phyloP scores from a whole-genome alignment of 768 basidiomycete genomes.

The Lentinus tigrinus region DNA sequence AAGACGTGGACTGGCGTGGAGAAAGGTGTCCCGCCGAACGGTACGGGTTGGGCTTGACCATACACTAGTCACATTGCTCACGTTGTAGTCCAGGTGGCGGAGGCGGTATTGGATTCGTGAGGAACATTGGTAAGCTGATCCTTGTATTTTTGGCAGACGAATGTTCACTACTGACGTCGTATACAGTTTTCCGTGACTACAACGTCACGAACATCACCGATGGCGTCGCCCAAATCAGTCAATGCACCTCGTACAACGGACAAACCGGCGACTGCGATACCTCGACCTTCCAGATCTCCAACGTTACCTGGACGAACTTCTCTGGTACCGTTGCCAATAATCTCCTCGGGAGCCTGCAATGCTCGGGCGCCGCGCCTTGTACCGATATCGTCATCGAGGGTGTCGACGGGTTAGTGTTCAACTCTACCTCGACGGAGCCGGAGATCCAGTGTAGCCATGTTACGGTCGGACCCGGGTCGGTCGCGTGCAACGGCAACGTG shows the following conservation, averaged over 20 bases:
- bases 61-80: not conserved
- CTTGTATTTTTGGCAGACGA: not conserved
- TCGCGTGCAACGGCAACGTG: not conserved
- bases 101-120: not conserved
- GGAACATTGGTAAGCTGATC: not conserved
- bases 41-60: not conserved
- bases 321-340: not conserved
- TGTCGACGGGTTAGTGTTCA: not conserved
- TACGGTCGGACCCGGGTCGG: not conserved
- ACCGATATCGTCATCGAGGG: not conserved
- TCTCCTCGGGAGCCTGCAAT: not conserved
- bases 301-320: not conserved
- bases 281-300: not conserved
- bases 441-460: not conserved
- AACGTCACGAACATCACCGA: not conserved
- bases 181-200: not conserved
- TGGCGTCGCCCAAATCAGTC: not conserved
- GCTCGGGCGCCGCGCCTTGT: not conserved
- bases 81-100: not conserved
- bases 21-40: not conserved
- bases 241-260: not conserved
- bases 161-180: not conserved
- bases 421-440: not conserved
- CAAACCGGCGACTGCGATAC: not conserved
- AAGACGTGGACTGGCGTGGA: not conserved